Evolutionary conservation across 179 eudicot species (phyloP).

Genomic region (Silene vulgaris): DNA sequence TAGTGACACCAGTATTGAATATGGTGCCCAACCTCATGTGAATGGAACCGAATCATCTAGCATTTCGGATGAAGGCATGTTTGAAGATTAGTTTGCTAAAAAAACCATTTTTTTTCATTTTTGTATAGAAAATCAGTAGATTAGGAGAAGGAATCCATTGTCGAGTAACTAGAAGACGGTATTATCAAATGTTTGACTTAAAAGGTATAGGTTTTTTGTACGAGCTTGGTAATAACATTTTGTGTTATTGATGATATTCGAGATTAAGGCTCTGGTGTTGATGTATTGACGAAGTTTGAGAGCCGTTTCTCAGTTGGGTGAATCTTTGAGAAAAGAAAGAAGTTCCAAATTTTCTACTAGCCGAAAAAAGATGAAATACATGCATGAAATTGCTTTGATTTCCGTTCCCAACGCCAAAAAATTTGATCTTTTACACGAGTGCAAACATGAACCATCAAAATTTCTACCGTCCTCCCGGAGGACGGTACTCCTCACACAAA

Average conservation of each 20-base stretch:
- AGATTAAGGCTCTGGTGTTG: not conserved
- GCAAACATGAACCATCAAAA: too few relatives aligned
- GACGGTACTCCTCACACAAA: too few relatives aligned
- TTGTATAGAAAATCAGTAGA: slow-evolving; percentile 25
- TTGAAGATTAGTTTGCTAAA: slow-evolving; percentile 50
- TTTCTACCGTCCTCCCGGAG: too few relatives aligned
- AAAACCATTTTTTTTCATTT: not conserved
- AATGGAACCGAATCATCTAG: slow-evolving; percentile 66
- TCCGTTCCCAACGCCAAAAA: not conserved
- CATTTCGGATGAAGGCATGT: slow-evolving; percentile 59
- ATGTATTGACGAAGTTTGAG: not conserved
- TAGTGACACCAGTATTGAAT: slow-evolving; percentile 31
- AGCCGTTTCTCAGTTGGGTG: not conserved
- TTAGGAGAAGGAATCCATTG: not conserved
- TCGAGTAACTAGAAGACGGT: slow-evolving; percentile 4
- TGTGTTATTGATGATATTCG: not conserved
- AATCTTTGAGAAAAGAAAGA: too few relatives aligned
- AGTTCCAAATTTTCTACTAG: not conserved
- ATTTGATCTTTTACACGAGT: too few relatives aligned
- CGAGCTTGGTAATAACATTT: not conserved
- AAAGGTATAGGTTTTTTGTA: slow-evolving; percentile 12
- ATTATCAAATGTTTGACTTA: not conserved
- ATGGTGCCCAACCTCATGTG: slow-evolving; percentile 48
- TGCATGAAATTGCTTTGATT: not conserved
- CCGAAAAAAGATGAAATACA: too few relatives aligned